Base-by-base conservation (phyloP, 2,329 filamentous ascomycete species). In the Alternaria viburni region DNA sequence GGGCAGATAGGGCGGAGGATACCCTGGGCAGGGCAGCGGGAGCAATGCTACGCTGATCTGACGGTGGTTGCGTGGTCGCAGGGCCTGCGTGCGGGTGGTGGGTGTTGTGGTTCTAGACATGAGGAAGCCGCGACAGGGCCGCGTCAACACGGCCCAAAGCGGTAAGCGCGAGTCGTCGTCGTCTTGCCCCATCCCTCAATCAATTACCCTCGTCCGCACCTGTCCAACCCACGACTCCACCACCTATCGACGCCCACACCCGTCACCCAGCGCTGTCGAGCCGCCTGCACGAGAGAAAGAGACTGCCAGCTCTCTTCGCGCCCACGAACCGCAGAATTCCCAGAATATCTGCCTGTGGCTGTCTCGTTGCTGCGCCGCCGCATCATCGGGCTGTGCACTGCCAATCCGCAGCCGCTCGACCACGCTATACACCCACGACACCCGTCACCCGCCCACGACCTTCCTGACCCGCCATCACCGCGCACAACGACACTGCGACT, bases 321-420 rank as follows among this genome's bases (percentile, higher is more conserved):
- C 59, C 56, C 51, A 47, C 15, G 32, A 44, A 30, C 52, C 19
- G 30, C 59, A 28, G 23, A 13, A 12, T 61, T 60, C 67, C 61
- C 55, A 64, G 57, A 62, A 70, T 65, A 66, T 47, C 58, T 59
- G 57, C 51, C 46, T 59, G 62, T 56, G 54, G 58, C 60, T 58
- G n/a, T 59, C 46, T 43, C 57, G 57, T 59, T 68, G 69, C 69
- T 62, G 68, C 67, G 67, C 65, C 59, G 67, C 65, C 60, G 60
- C 67, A 66, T 69, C 60, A 69, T 65, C 61, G 60, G 69, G 69
- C 69, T 69, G 69, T 71, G 69, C 65, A 71, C 55, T 57, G 61
- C 62, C 61, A 62, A 59, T 62, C 61, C 65, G 62, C 66, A 69
- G 66, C 66, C 66, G 62, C 51, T 36, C 55, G 21, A 46, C 43